Evolutionary conservation across 495 filamentous ascomycete genomes (phyloP), one percentile per base, ranked within the genome.

Genomic region (Penicillium cinerascens): DNA sequence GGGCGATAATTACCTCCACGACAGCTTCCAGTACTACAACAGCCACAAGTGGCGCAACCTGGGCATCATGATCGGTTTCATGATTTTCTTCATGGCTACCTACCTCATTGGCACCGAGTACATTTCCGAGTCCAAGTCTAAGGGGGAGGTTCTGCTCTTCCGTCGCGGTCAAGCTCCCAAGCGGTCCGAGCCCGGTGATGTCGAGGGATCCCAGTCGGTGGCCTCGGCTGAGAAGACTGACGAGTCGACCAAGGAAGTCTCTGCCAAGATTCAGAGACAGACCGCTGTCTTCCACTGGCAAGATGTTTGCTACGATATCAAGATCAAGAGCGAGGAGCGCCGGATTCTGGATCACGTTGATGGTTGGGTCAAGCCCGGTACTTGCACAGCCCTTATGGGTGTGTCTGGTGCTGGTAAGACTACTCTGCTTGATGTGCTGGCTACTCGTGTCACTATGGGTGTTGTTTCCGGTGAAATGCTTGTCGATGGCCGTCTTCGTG

Each of bases 221-320:
- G 54, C 55, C 43, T 54, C 59, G n/a, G 55, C 64, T 7, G 66
- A 72, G 49, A 74, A 76, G 61, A 72, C 74, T 17, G 71, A 74
- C 22, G 71, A 79, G 42, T 65, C 72, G 2, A 66, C 49, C 39
- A 51, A 61, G 17, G 55, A 63, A 15, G 58, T 44, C 13, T 70
- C 73, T 39, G 68, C 72, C 37, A 61, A 43, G 10, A 79, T 85
- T 23, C 83, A 89, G 63, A 82, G 78, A 25, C 72, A 77, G 52
- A 71, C 68, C 13, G 85, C 86, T 44, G 82, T 92, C 45, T 83
- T 92, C 63, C 89, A 88, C n/a, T 92, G 86, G 87, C 81, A 89
- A 61, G 78, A 87, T 54, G 81, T 95, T 22, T 83, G 80, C 62
- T 92, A 91, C 61, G 81, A 81, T 15, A 84, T 89, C 42, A 81